Percentiles rank a stretch among this genome's conserved stretches.
phyloP scores from a whole-genome alignment of 768 basidiomycete species.

The Favolaschia claudopus region DNA sequence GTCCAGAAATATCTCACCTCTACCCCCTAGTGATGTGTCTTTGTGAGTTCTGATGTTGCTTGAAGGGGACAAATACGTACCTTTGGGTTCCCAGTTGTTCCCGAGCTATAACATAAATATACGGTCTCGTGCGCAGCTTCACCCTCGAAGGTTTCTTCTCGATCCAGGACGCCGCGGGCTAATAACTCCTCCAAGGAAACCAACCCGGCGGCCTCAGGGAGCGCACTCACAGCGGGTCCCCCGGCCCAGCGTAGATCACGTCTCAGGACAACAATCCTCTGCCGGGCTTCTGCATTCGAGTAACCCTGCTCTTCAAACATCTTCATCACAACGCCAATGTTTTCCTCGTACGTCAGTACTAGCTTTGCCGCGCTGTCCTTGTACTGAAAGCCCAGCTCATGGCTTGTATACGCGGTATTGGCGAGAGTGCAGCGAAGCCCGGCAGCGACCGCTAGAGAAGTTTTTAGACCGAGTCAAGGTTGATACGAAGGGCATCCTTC shows the following conservation, averaged over 20 bases:
- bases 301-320: conserved; percentile 28
- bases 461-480: neutral
- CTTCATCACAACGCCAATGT: conserved; percentile 17
- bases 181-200: conserved; percentile 23
- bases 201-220: conserved; percentile 5
- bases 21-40: conserved; percentile 11
- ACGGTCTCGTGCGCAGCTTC: conserved; percentile 31
- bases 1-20: conserved; percentile 6
- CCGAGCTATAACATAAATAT: conserved; percentile 41
- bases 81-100: conserved; percentile 71
- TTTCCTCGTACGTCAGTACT: conserved; percentile 58
- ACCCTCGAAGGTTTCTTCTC: conserved; percentile 35
- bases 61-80: conserved; percentile 32
- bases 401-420: conserved; percentile 59
- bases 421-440: conserved; percentile 61
- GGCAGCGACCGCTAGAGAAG: conserved; percentile 49
- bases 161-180: conserved; percentile 15
- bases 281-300: conserved; percentile 18
- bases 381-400: conserved; percentile 66
- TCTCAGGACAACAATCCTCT: conserved; percentile 18
- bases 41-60: neutral
- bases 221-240: neutral
- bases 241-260: conserved; percentile 21
- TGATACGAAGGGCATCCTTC: neutral
- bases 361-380: conserved; percentile 56